These are phyloP conservation scores for Curvularia sp. DNA, from an alignment of 2,329 filamentous ascomycete genomes.

Conservation along the genomic window DNA sequence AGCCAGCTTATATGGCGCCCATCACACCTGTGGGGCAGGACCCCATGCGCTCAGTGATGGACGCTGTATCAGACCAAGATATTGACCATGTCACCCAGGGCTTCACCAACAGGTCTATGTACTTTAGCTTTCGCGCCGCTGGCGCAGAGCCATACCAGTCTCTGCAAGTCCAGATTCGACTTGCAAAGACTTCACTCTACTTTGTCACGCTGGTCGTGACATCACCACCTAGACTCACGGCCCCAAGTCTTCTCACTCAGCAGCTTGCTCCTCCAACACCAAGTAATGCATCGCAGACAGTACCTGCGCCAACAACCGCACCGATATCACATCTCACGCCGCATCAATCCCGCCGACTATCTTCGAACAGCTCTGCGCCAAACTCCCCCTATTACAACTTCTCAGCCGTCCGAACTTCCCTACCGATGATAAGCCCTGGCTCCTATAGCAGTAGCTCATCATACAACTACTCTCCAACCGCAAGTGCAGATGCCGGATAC, in stretches of 20 bases:
- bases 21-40: conserved; percentile 56
- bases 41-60: conserved; percentile 52
- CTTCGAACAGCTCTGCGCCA: conserved; percentile 45
- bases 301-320: conserved; percentile 38
- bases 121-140: conserved; percentile 50
- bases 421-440: conserved; percentile 45
- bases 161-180: conserved; percentile 45
- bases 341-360: conserved; percentile 37
- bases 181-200: conserved; percentile 56
- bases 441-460: conserved; percentile 46
- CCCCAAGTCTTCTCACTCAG: conserved; percentile 45
- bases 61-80: conserved; percentile 52
- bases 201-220: conserved; percentile 55
- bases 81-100: conserved; percentile 55
- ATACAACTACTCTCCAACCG: conserved; percentile 46
- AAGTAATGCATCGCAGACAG: conserved; percentile 35
- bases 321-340: conserved; percentile 39
- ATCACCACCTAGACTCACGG: conserved; percentile 33
- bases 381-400: conserved; percentile 49
- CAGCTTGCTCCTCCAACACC: conserved; percentile 46
- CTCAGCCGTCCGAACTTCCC: conserved; percentile 44
- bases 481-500: conserved; percentile 45
- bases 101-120: conserved; percentile 52
- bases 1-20: conserved; percentile 60
- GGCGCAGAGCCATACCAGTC: conserved; percentile 45